A percentile compares a stretch with the other conserved stretches of the same genome.
Conservation (phyloP, 495 filamentous ascomycete genomes). For the Parachaetomium inaequale region DNA sequence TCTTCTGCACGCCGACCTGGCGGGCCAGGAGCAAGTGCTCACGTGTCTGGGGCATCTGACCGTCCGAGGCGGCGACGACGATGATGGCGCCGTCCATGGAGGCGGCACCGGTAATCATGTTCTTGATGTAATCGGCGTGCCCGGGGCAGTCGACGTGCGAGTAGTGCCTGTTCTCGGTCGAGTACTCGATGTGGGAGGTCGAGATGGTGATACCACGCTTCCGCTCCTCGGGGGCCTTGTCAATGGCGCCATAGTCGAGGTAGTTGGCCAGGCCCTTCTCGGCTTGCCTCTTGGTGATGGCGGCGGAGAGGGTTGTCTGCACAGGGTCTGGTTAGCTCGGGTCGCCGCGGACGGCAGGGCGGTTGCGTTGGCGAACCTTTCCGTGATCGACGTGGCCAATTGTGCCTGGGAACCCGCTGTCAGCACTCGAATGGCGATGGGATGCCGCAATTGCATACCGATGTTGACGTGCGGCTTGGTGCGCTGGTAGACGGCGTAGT, state of each 20-base stretch:
- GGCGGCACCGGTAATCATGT: constrained; percentile 98
- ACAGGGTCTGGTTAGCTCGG: constrained; percentile 28
- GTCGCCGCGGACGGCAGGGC: constrained; percentile 1
- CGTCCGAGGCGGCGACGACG: constrained; percentile 96
- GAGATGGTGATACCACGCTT: constrained; percentile 99
- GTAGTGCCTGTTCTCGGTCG: constrained; percentile 88
- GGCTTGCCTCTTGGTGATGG: constrained; percentile 95
- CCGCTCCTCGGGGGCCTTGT: constrained; percentile 98
- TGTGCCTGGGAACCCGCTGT: constrained; percentile 58
- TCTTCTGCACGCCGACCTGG: constrained; percentile 94
- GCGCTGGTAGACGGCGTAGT: constrained; percentile 81
- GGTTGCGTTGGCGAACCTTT: constrained; percentile 59
- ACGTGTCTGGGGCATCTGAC: constrained; percentile 99
- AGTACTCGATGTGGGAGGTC: constrained; percentile 96
- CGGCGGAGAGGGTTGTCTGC: constrained; percentile 93
- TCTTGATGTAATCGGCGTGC: constrained; percentile 99
- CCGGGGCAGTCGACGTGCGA: constrained; percentile 99
- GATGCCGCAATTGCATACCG: constrained; percentile 52
- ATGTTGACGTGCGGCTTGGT: constrained; percentile 98
- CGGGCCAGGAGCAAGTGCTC: constrained; percentile 97
- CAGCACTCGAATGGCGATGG: constrained; percentile 13
- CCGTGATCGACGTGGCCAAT: constrained; percentile 99
- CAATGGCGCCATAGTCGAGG: constrained; percentile 94
- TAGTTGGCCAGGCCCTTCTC: constrained; percentile 89
- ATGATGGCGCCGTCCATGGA: constrained; percentile 98